Evolutionary conservation across 352 stramenopile genomes (phyloP).

Genomic region (Globisporangium okanoganense): DNA sequence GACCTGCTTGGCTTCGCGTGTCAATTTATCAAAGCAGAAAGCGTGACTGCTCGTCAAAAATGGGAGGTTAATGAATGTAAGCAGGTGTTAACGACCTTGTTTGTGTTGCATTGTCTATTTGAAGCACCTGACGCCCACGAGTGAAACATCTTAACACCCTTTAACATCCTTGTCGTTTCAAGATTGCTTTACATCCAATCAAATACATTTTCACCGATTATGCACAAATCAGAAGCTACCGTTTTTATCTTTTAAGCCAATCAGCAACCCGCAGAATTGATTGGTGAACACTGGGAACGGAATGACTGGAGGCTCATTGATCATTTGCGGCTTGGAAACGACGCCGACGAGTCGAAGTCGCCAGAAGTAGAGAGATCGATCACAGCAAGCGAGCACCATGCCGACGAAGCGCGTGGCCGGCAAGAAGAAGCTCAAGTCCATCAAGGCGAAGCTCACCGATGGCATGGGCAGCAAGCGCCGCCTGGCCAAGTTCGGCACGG

Average conservation of each 20-base stretch:
- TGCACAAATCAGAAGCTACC: background rate
- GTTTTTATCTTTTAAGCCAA: slow-evolving; percentile 20
- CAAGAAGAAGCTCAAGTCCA: slow-evolving; percentile 90
- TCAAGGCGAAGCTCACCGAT: slow-evolving; percentile 87
- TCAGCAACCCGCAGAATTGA: slow-evolving; percentile 20
- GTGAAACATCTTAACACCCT: background rate
- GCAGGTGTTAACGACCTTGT: background rate
- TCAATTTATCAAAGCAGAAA: slow-evolving; percentile 2
- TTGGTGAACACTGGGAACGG: slow-evolving; percentile 23
- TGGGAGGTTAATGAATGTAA: slow-evolving; percentile 8
- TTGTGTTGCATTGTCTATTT: background rate
- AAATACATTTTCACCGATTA: background rate
- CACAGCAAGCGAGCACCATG: slow-evolving; percentile 33
- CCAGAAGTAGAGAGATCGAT: background rate
- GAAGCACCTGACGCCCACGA: background rate
- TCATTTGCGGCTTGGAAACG: slow-evolving; percentile 14
- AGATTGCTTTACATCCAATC: slow-evolving; percentile 26
- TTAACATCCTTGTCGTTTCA: slow-evolving; percentile 21
- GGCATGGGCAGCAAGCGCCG: slow-evolving; percentile 78
- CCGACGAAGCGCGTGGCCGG: slow-evolving; percentile 85
- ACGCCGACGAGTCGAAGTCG: background rate
- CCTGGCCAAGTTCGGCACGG: slow-evolving; percentile 80
- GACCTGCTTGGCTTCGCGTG: background rate
- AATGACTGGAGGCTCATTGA: slow-evolving; percentile 20
- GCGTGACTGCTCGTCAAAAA: background rate